Conservation (phyloP, 2,329 filamentous ascomycete genomes). For the Pseudogymnoascus sp. region DNA sequence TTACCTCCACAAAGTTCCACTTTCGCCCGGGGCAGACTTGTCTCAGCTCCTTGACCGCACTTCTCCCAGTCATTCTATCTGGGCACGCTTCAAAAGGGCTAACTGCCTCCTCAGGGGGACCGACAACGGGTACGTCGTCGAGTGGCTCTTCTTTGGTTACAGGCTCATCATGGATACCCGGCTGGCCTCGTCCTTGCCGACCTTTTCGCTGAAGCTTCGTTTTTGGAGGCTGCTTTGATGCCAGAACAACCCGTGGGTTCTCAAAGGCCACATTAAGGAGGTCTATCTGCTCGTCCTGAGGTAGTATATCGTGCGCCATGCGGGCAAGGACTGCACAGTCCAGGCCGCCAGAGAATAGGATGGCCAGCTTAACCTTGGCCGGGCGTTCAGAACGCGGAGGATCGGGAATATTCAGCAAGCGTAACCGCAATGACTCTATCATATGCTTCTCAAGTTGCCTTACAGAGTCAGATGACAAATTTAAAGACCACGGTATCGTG, state of each 20-base stretch:
- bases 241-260: constrained; percentile 68
- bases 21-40: constrained; percentile 58
- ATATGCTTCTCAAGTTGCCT: constrained; percentile 47
- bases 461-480: constrained; percentile 44
- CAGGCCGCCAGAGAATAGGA: constrained; percentile 89
- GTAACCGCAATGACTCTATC: constrained; percentile 52
- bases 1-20: constrained; percentile 76
- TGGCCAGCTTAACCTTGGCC: constrained; percentile 53
- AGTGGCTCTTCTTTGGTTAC: neutral
- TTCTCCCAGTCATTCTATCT: constrained; percentile 79
- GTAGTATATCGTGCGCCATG: constrained; percentile 69
- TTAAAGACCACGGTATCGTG: constrained; percentile 23
- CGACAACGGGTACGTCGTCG: neutral
- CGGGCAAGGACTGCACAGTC: constrained; percentile 87
- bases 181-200: neutral
- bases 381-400: constrained; percentile 36
- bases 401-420: constrained; percentile 58
- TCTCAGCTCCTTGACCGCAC: constrained; percentile 68
- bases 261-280: constrained; percentile 95
- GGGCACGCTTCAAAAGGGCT: constrained; percentile 73
- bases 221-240: constrained; percentile 37
- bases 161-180: neutral
- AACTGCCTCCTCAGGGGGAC: constrained; percentile 11
- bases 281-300: constrained; percentile 63
- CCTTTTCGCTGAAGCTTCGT: constrained; percentile 19